phyloP scores from a whole-genome alignment of 306 rosid genomes.

The Fagus crenata region DNA sequence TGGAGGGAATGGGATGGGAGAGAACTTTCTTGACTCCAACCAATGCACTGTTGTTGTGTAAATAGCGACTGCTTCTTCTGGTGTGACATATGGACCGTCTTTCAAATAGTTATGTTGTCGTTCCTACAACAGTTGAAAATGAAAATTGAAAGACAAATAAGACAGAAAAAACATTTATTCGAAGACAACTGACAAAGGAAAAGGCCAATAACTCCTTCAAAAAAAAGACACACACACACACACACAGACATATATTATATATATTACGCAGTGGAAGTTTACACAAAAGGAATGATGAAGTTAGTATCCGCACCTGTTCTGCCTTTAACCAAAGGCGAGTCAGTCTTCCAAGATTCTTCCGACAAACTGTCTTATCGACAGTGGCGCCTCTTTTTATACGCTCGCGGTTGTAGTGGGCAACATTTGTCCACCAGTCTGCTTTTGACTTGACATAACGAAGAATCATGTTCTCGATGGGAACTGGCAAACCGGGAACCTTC shows the following conservation, averaged over 20 bases:
- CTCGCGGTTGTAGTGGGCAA: slow-evolving; percentile 96
- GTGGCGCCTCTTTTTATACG: slow-evolving; percentile 99
- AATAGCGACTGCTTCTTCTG: slow-evolving; percentile 98
- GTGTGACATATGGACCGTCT: slow-evolving; percentile 98
- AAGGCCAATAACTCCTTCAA: background rate
- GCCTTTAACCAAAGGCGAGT: slow-evolving; percentile 98
- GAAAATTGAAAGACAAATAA: slow-evolving; percentile 13
- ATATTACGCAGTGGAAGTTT: background rate
- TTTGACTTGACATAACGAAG: slow-evolving; percentile 98
- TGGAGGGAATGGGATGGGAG: slow-evolving; percentile 98
- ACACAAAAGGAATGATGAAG: background rate
- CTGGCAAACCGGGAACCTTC: slow-evolving; percentile 99
- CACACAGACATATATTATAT: background rate
- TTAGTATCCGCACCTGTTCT: slow-evolving; percentile 62
- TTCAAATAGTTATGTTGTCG: slow-evolving; percentile 97
- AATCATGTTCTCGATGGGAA: slow-evolving; percentile 97
- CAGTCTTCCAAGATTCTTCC: slow-evolving; percentile 96
- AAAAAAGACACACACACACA: background rate
- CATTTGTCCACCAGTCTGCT: slow-evolving; percentile 99
- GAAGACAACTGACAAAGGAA: background rate
- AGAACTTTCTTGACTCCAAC: slow-evolving; percentile 98
- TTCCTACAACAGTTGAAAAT: slow-evolving; percentile 46
- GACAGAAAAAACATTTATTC: background rate
- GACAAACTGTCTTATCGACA: slow-evolving; percentile 96
- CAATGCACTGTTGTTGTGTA: slow-evolving; percentile 97